Base-by-base conservation (phyloP, 148 eudicot genomes). In the Rhododendron griersonianum region DNA sequence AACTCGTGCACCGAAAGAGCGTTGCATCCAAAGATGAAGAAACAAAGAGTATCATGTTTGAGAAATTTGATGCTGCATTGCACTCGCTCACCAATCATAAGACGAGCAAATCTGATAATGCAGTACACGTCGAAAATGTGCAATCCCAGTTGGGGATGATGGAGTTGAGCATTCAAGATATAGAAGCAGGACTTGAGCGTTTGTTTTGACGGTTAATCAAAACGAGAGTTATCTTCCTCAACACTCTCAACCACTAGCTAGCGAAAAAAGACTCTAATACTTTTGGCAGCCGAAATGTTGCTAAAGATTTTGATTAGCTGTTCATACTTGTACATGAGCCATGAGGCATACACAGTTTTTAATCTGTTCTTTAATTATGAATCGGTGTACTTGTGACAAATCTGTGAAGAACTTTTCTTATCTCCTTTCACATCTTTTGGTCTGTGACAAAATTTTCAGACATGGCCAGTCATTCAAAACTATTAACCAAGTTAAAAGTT, bases 161-260 rank as follows among this genome's bases (percentile, higher is more conserved):
- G 35, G 92, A 91, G 74, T 44, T 87, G 6, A 82, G 80, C 81
- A 88, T 87, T 82, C 89, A 90, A 87, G 91, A 88, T 35, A 37
- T 90, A 13, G 92, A 89, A 44, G 90, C 91, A 84, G 87, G 28
- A 10, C 78, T 93, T 82, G 93, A 91, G 37, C 67, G 85, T 81
- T 25, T 90, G 48, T 91, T 89, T 30, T 88, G 91, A 84, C 76
- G 9, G 55, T 80, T 91, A 67, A 87, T 92, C 61, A 91, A 87
- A 79, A 90, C 88, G 67, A 87, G 94, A 90, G 91, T 69, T 13
- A 69, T 25, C 37, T 39, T 30, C 19, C 37, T 69, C 75, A 69
- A 69, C 75, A 69, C 13, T 88, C 91, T 92, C 71, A 90, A 90
- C 84, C 86, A 90, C 79, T 91, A 90, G 76, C 30, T 14, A 30